Percentiles rank a stretch among this genome's conserved stretches.
These are phyloP conservation scores for Harringtonia lauricola DNA, from an alignment of 2,329 filamentous ascomycete species.

Conservation along the genomic window DNA sequence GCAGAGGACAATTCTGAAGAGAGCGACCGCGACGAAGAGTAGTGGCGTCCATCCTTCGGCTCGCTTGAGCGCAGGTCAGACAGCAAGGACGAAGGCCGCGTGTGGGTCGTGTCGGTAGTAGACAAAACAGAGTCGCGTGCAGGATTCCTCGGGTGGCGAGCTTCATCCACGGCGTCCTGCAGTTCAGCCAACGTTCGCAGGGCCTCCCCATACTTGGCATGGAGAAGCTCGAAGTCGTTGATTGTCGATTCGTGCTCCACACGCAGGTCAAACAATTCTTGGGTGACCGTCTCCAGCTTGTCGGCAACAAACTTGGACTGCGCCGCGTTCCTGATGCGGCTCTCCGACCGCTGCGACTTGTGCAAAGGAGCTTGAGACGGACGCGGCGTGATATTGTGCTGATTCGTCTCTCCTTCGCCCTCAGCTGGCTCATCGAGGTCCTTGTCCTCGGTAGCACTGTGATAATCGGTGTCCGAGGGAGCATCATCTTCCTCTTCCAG, in stretches of 20 bases:
- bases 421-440: constrained; percentile 3
- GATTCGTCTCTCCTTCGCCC: neutral
- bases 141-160: constrained; percentile 45
- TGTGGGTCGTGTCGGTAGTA: constrained; percentile 34
- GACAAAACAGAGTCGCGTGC: constrained; percentile 47
- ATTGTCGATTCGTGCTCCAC: constrained; percentile 82
- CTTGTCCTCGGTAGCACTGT: constrained; percentile 16
- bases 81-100: constrained; percentile 73
- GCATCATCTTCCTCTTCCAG: constrained; percentile 37
- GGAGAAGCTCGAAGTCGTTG: constrained; percentile 69
- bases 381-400: constrained; percentile 12
- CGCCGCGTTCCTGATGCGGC: constrained; percentile 48
- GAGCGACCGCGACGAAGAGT: constrained; percentile 78
- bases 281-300: constrained; percentile 82
- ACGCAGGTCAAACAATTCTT: constrained; percentile 82
- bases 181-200: constrained; percentile 72
- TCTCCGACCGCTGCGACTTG: neutral
- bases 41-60: constrained; percentile 53
- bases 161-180: constrained; percentile 75
- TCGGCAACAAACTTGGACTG: constrained; percentile 82
- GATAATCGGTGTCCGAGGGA: constrained; percentile 10
- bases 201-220: constrained; percentile 84
- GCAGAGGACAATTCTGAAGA: constrained; percentile 89
- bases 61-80: constrained; percentile 62
- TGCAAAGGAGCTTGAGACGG: constrained; percentile 8